Conservation (phyloP, 148 eudicot species). For the Heliosperma pusillum region DNA sequence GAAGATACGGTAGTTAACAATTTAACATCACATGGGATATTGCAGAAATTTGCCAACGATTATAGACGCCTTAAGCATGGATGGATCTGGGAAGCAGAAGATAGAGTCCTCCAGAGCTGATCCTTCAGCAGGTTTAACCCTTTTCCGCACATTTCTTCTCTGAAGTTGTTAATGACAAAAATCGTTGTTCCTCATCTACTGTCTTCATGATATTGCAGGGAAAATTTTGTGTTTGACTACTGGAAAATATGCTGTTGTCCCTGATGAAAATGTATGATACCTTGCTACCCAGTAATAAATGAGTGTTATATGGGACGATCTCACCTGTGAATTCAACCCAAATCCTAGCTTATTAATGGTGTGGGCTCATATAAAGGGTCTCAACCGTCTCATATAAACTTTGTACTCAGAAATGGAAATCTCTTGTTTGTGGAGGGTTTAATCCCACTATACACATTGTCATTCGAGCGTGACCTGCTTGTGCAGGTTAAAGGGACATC, state of each 20-base stretch:
- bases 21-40: not conserved
- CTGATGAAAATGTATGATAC: constrained; percentile 53
- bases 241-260: constrained; percentile 77
- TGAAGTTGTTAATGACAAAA: not conserved
- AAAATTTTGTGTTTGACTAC: constrained; percentile 49
- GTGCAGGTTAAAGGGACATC: constrained; percentile 31
- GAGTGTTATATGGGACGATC: not conserved
- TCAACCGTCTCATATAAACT: too few relatives aligned
- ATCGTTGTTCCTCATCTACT: not conserved
- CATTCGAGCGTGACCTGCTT: not conserved
- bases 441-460: too few relatives aligned
- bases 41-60: constrained; percentile 65
- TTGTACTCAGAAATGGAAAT: too few relatives aligned
- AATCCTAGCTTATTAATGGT: not conserved
- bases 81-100: constrained; percentile 63
- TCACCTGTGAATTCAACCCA: not conserved
- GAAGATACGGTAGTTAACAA: too few relatives aligned
- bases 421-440: too few relatives aligned
- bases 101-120: constrained; percentile 58
- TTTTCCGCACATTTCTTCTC: not conserved
- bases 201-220: constrained; percentile 33
- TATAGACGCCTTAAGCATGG: constrained; percentile 64
- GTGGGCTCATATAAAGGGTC: too few relatives aligned
- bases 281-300: not conserved
- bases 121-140: constrained; percentile 46